Conservation (phyloP, 1,284 basidiomycete species). For the Inonotus hispidus region DNA sequence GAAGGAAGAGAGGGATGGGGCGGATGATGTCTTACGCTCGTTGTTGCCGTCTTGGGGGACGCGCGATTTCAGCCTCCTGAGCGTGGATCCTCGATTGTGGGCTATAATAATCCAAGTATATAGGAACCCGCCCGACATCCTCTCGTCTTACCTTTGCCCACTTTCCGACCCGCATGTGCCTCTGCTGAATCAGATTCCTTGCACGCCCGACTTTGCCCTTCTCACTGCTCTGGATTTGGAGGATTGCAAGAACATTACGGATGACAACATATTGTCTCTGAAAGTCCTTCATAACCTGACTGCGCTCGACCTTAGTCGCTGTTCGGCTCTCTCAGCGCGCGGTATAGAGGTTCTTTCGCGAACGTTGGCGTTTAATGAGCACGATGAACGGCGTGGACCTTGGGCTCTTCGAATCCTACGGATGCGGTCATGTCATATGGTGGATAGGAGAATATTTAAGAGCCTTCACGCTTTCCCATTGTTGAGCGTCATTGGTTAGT, state of each 20-base stretch:
- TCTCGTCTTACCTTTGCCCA: slow-evolving; percentile 41
- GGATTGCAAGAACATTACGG: slow-evolving; percentile 45
- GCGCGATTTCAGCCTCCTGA: slow-evolving; percentile 27
- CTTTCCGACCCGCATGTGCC: slow-evolving; percentile 50
- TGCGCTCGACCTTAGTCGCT: slow-evolving; percentile 54
- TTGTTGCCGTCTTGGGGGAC: slow-evolving; percentile 29
- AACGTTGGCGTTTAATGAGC: slow-evolving; percentile 30
- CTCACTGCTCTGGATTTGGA: slow-evolving; percentile 56
- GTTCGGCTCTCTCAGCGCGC: slow-evolving; percentile 43
- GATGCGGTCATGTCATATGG: slow-evolving; percentile 40
- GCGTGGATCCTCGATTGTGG: slow-evolving; percentile 56
- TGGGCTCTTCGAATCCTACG: slow-evolving; percentile 52
- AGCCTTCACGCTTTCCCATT: slow-evolving; percentile 43
- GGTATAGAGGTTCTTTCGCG: slow-evolving; percentile 43
- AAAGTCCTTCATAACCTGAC: slow-evolving; percentile 45
- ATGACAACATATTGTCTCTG: slow-evolving; percentile 46
- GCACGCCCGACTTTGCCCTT: slow-evolving; percentile 50
- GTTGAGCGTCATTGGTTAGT: slow-evolving; percentile 51
- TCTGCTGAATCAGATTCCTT: slow-evolving; percentile 50
- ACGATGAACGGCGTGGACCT: slow-evolving; percentile 37
- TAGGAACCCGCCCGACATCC: slow-evolving; percentile 40
- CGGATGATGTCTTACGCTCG: slow-evolving; percentile 33
- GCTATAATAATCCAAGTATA: slow-evolving; percentile 54
- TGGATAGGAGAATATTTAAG: slow-evolving; percentile 38
- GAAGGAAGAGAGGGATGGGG: slow-evolving; percentile 18